Conservation (phyloP, 345 rosid species). For the Euphorbia tirucalli region DNA sequence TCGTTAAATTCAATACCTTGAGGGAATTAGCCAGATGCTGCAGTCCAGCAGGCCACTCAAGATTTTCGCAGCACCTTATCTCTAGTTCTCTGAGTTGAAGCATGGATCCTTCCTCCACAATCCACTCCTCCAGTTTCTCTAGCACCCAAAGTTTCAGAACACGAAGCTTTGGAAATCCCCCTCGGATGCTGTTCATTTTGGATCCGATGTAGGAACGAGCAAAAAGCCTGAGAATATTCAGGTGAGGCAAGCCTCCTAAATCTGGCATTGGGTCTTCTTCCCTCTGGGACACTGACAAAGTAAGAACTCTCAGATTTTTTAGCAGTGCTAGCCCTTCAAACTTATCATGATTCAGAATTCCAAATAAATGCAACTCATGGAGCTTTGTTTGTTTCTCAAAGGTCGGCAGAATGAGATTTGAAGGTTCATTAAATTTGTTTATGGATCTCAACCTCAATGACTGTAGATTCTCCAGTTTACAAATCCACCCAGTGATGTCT, state of each 20-base stretch:
- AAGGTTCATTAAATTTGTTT: slow-evolving; percentile 20
- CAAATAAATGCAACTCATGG: slow-evolving; percentile 34
- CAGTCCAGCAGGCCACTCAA: slow-evolving; percentile 9
- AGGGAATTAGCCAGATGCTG: slow-evolving; percentile 1
- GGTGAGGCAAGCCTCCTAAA: slow-evolving; percentile 25
- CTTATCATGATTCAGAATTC: slow-evolving; percentile 12
- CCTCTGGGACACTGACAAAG: slow-evolving; percentile 34
- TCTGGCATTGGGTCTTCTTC: slow-evolving; percentile 27
- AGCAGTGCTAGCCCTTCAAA: slow-evolving; percentile 6
- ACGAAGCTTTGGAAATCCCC: slow-evolving; percentile 28
- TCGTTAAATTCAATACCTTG: slow-evolving; percentile 26
- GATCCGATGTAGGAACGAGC: slow-evolving; percentile 31
- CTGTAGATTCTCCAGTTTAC: slow-evolving; percentile 5
- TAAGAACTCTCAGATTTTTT: slow-evolving; percentile 24
- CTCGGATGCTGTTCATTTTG: slow-evolving; percentile 7
- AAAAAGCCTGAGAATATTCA: slow-evolving; percentile 37
- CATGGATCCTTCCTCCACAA: slow-evolving; percentile 23
- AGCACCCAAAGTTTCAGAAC: slow-evolving; percentile 44
- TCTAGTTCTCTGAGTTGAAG: slow-evolving; percentile 29
- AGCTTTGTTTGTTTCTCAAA: background rate
- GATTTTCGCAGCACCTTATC: slow-evolving; percentile 30
- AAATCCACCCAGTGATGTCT: slow-evolving; percentile 19
- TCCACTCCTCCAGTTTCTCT: slow-evolving; percentile 11
- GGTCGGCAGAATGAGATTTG: slow-evolving; percentile 6
- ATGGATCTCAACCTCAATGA: slow-evolving; percentile 39